A percentile compares a stretch with the other conserved stretches of the same genome.
Conservation (phyloP, 2,329 filamentous ascomycete genomes). For the Sporothrix mexicana region DNA sequence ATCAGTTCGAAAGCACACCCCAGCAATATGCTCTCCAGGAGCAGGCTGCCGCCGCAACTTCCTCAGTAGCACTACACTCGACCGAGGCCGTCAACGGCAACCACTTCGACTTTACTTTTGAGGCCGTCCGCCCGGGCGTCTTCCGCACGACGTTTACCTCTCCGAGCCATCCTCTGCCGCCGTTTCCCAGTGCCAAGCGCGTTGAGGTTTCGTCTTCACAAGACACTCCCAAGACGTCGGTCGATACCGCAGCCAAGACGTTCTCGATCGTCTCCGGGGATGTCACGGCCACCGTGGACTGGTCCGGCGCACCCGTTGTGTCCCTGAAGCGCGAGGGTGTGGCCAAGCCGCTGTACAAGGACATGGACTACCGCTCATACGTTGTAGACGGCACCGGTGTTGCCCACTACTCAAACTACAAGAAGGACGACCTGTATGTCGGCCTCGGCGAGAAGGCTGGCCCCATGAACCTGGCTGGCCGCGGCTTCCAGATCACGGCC, state of each 20-base stretch:
- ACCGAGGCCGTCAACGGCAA: constrained; percentile 43
- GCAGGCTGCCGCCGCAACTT: not conserved
- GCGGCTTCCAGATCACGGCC: constrained; percentile 69
- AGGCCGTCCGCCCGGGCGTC: constrained; percentile 65
- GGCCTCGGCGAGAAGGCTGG: constrained; percentile 75
- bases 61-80: constrained; percentile 48
- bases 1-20: constrained; percentile 39
- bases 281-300: constrained; percentile 63
- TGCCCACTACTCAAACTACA: constrained; percentile 65
- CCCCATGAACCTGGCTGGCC: constrained; percentile 72
- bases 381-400: constrained; percentile 62
- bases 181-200: constrained; percentile 64
- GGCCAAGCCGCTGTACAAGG: constrained; percentile 62
- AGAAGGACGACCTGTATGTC: constrained; percentile 65
- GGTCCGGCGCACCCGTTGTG: constrained; percentile 63
- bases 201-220: not conserved
- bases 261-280: constrained; percentile 55
- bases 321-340: constrained; percentile 59
- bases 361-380: constrained; percentile 70
- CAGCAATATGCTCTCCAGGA: constrained; percentile 40
- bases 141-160: constrained; percentile 73
- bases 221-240: constrained; percentile 17
- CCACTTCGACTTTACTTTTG: constrained; percentile 65
- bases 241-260: constrained; percentile 44
- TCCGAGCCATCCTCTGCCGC: constrained; percentile 65